A percentile compares a stretch with the other conserved stretches of the same genome.
These are phyloP conservation scores for Neurospora sp. DNA, from an alignment of 495 filamentous ascomycete genomes.

Conservation along the genomic window DNA sequence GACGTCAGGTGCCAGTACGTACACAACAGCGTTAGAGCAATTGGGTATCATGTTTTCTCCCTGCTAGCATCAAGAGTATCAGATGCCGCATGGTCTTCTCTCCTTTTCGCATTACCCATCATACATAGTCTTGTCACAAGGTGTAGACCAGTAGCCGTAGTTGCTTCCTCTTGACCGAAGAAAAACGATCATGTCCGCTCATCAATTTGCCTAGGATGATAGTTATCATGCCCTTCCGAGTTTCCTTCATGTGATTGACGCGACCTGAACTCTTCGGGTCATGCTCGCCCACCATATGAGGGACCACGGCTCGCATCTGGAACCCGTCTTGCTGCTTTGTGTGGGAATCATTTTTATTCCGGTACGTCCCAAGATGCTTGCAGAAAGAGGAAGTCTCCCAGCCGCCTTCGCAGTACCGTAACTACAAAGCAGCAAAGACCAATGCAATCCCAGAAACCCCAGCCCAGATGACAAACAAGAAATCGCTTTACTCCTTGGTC, in stretches of 20 bases:
- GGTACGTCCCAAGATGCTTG: slow-evolving; percentile 24
- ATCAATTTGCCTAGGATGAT: slow-evolving; percentile 1
- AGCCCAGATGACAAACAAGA: slow-evolving; percentile 41
- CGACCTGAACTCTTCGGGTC: neutral
- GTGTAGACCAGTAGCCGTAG: neutral
- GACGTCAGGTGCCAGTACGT: neutral
- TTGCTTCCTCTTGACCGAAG: neutral
- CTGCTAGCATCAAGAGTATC: neutral
- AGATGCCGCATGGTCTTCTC: neutral
- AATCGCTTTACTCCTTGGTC: slow-evolving; percentile 77
- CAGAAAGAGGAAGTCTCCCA: slow-evolving; percentile 20
- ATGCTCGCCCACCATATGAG: neutral
- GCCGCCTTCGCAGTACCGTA: slow-evolving; percentile 35
- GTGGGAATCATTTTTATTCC: slow-evolving; percentile 30
- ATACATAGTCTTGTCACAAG: neutral
- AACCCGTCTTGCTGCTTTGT: slow-evolving; percentile 7
- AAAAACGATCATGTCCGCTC: neutral
- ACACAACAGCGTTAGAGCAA: neutral
- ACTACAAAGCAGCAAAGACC: slow-evolving; percentile 46
- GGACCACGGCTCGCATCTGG: neutral
- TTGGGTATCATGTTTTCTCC: neutral
- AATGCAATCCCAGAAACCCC: slow-evolving; percentile 46
- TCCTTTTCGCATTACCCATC: neutral
- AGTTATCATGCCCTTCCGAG: neutral
- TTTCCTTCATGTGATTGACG: neutral